These are phyloP conservation scores for Daldinia concentrica DNA, from an alignment of 495 filamentous ascomycete genomes.

Conservation along the genomic window DNA sequence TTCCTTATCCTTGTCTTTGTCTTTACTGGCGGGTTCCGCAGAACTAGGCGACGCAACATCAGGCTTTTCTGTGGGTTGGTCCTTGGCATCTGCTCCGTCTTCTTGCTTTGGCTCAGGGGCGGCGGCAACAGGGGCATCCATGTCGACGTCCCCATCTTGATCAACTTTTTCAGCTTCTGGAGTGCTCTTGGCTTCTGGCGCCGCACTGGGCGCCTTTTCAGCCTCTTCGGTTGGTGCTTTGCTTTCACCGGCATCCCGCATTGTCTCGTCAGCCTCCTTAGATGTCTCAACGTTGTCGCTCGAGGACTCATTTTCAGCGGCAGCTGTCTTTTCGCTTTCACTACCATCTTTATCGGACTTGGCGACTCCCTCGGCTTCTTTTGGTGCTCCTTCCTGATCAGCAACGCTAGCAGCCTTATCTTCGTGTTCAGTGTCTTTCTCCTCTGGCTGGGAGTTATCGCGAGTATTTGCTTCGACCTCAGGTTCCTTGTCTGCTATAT, in stretches of 20 bases:
- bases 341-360: constrained; percentile 35
- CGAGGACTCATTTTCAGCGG: constrained; percentile 3
- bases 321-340: constrained; percentile 37
- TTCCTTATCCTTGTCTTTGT: constrained; percentile 2
- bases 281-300: constrained; percentile 20
- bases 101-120: constrained; percentile 15
- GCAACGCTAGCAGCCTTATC: constrained; percentile 46
- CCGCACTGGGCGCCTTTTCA: constrained; percentile 21
- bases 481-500: constrained; percentile 54
- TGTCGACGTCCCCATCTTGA: constrained; percentile 44
- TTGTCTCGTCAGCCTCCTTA: constrained; percentile 49
- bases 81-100: constrained; percentile 17
- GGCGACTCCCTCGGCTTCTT: constrained; percentile 24
- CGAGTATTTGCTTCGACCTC: constrained; percentile 37
- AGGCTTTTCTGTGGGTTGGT: constrained; percentile 21
- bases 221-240: constrained; percentile 26
- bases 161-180: constrained; percentile 31
- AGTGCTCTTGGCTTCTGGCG: constrained; percentile 16
- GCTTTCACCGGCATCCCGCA: constrained; percentile 39
- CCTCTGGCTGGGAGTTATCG: constrained; percentile 48
- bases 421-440: constrained; percentile 48
- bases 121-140: constrained; percentile 31
- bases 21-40: background rate
- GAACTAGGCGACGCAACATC: background rate
- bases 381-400: constrained; percentile 35